Percentiles rank a stretch among this genome's conserved stretches.
Evolutionary conservation across 176 grass and related monocot species (phyloP).

Genomic region (Poa pratensis): DNA sequence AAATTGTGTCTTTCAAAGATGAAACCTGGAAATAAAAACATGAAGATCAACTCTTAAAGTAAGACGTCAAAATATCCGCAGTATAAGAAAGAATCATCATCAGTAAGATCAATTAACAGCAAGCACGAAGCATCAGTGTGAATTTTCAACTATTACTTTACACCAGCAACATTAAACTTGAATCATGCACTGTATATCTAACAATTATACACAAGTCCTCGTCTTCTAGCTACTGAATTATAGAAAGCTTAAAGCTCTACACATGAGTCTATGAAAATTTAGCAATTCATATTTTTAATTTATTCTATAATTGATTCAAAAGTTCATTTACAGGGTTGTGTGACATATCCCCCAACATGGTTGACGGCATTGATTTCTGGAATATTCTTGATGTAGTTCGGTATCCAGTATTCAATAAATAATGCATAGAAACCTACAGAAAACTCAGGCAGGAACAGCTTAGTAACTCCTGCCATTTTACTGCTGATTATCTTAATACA

Average conservation of each 20-base stretch:
- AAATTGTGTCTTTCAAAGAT: constrained; percentile 83
- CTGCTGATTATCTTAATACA: constrained; percentile 15
- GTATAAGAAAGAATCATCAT: not conserved
- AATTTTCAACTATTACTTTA: not conserved
- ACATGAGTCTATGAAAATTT: not conserved
- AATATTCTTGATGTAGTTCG: not conserved
- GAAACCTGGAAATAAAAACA: constrained; percentile 63
- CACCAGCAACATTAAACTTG: not conserved
- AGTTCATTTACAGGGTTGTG: not conserved
- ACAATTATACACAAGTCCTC: not conserved
- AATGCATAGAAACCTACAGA: not conserved
- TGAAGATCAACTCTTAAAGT: constrained; percentile 29
- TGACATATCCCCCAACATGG: not conserved
- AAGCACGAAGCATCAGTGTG: not conserved
- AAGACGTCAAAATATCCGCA: constrained; percentile 3
- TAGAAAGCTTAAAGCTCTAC: not conserved
- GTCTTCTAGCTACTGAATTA: constrained; percentile 13
- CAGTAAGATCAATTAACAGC: not conserved
- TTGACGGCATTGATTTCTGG: not conserved
- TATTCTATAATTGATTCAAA: not conserved
- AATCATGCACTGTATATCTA: not conserved
- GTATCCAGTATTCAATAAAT: not conserved
- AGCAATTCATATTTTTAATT: not conserved
- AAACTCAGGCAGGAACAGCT: not conserved
- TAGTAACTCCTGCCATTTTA: constrained; percentile 1